Base-by-base conservation (phyloP, 495 filamentous ascomycete species). In the Staphylotrichum longicolle region DNA sequence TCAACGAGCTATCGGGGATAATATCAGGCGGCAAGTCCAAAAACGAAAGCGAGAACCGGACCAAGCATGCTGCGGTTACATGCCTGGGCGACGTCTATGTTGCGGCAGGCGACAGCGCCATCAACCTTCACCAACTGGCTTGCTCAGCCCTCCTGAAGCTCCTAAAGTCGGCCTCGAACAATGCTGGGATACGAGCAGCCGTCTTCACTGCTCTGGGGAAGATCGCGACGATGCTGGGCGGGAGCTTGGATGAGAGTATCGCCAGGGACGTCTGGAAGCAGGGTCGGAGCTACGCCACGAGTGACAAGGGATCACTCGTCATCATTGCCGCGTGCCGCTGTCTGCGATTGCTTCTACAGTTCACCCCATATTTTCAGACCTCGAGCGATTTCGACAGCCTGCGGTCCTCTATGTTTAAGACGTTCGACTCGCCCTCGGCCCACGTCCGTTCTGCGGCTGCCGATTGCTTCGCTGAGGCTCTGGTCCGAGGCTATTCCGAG, bases 221-320 rank as follows among this genome's bases (percentile, higher is more conserved):
- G 75, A 82, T 95, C 4, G 77, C 86, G 9, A 80, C 77, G 49
- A 91, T 91, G 68, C 82, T 96, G 32, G 82, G 81, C 30, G 78
- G 81, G 2, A 91, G 91, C 64, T 76, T 92, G 58, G 94, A 99
- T 65, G 94, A 99, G 72, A 78, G 74, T 57, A 82, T 90, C n/a
- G 89, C 88, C 10, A 85, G 91, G 66, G 93, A 97, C 70, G 85
- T 92, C 34, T 98, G 93, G 94, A 99, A 96, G 72, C 88, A 91
- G 67, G 88, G 89, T 32, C 83, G 94, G 49, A 88, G 83, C 73
- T 83, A 86, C 58, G 88, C 90, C 9, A 82, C 86, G 1, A 78
- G 81, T 46, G 94, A 98, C 70, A 97, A 93, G 71, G 87, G 91
- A 9, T 82, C 85, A 5, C 80, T 95, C 47, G 91, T 91, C 32